Evolutionary conservation across 1,284 basidiomycete genomes (phyloP), one percentile per base, ranked within the genome.

Genomic region (Irpex sp.): DNA sequence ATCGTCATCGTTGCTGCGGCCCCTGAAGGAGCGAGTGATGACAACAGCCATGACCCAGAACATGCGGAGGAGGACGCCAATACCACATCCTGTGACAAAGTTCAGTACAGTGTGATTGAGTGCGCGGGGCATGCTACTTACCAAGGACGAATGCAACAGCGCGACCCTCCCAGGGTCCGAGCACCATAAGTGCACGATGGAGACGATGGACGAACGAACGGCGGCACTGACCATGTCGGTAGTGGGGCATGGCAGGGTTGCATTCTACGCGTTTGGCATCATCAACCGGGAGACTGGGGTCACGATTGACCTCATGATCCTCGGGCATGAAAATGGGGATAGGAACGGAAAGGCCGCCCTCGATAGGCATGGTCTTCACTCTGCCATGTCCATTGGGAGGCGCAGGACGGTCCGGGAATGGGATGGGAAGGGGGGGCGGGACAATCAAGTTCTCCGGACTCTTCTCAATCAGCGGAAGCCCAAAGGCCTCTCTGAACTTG

Each of bases 131-230:
- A n/a, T 44, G 26, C 9, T 63, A 74, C 85, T 68, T 66, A 91
- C 91, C 91, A 17, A 93, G 81, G 63, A 92, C 89, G 65, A 93
- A 93, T 4, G 91, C 87, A 15, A 92, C 85, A 11, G 85, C 84
- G 59, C 89, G 82, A 59, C 89, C 89, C 74, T 93, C 91, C 89
- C 91, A 92, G 21, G 85, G 84, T n/a, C 90, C 88, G 13, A 93
- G 82, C 4, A 83, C 75, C 78, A 85, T 84, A 62, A 92, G 76
- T 1, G 89, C 86, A 62, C 77, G 76, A 70, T 87, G 83, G 63
- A 92, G 76, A 57, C 91, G 86, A 56, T 73, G 75, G 59, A 82
- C 66, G 80, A 90, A 89, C 36, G 81, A 75, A 4, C 71, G 66
- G 19, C 69, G 73, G 62, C 68, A 70, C 61, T 66, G 70, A 59